Conservation (phyloP, 2,329 filamentous ascomycete species). For the Ophiobolus disseminans region DNA sequence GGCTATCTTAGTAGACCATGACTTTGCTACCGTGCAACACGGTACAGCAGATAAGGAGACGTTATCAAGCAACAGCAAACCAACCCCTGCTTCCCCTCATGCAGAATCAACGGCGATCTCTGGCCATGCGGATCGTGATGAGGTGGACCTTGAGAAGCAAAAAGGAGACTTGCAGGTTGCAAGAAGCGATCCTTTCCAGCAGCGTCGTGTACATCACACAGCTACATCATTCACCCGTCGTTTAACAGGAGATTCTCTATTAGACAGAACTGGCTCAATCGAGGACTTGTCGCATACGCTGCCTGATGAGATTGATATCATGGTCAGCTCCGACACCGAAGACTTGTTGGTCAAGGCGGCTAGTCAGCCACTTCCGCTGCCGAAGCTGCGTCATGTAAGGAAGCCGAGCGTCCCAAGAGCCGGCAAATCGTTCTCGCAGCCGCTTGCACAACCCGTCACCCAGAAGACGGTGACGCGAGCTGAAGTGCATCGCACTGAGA, state of each 20-base stretch:
- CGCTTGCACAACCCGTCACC: not conserved
- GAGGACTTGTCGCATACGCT: not conserved
- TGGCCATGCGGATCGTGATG: slow-evolving; percentile 37
- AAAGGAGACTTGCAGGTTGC: slow-evolving; percentile 36
- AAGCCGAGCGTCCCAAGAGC: not conserved
- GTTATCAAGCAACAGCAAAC: slow-evolving; percentile 53
- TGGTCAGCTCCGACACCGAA: not conserved
- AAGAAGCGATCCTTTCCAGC: slow-evolving; percentile 37
- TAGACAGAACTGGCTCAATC: not conserved
- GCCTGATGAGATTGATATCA: not conserved
- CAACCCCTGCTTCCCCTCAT: slow-evolving; percentile 50
- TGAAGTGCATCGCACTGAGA: no score
- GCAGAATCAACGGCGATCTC: slow-evolving; percentile 51
- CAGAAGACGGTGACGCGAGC: no score
- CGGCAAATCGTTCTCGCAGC: not conserved
- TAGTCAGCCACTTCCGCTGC: slow-evolving; percentile 4
- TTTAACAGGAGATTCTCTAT: slow-evolving; percentile 27
- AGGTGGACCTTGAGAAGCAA: slow-evolving; percentile 39
- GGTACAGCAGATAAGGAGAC: slow-evolving; percentile 22
- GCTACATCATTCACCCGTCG: slow-evolving; percentile 34
- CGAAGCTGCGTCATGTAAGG: not conserved
- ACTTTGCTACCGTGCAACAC: slow-evolving; percentile 6
- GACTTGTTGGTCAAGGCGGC: not conserved
- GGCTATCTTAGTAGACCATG: slow-evolving; percentile 3
- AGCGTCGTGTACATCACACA: slow-evolving; percentile 13